Evolutionary conservation across 2,329 filamentous ascomycete genomes (phyloP).

Genomic region (Elsinoe necatrix): DNA sequence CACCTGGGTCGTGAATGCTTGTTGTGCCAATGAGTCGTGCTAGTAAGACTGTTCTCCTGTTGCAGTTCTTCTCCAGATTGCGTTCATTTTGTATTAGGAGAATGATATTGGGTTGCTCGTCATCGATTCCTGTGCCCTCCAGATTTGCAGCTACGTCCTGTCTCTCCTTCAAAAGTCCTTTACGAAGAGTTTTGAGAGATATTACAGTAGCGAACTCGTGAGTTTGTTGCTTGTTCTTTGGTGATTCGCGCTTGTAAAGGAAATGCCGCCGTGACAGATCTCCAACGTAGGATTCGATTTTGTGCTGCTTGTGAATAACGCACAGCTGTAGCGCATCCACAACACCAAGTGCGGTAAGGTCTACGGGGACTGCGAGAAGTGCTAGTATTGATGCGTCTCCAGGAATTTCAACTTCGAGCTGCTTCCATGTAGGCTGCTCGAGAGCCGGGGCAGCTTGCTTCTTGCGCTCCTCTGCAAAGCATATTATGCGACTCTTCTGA

Average conservation of each 20-base stretch:
- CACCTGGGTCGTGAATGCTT: not conserved
- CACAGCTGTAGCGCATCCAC: conserved; percentile 20
- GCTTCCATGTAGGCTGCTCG: conserved; percentile 22
- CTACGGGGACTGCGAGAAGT: conserved; percentile 25
- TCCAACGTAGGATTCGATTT: conserved; percentile 25
- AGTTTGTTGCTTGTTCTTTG: not conserved
- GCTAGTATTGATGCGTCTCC: conserved; percentile 29
- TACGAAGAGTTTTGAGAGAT: conserved; percentile 32
- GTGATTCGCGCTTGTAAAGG: not conserved
- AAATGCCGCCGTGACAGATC: conserved; percentile 20
- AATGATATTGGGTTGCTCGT: not conserved
- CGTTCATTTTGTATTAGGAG: conserved; percentile 2
- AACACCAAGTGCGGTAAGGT: conserved; percentile 10
- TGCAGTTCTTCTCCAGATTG: not conserved
- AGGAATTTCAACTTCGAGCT: conserved; percentile 21
- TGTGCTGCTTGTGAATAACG: conserved; percentile 26
- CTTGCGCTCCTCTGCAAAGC: conserved; percentile 44
- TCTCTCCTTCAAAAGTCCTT: conserved; percentile 38
- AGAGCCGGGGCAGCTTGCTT: conserved; percentile 25
- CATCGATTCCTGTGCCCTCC: conserved; percentile 22
- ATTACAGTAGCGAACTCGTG: conserved; percentile 23
- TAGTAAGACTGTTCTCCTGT: not conserved
- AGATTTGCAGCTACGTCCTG: conserved; percentile 37
- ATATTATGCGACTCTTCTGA: conserved; percentile 44
- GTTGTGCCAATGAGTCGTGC: not conserved